Evolutionary conservation across 192 early-diverging fungal genomes (phyloP).

Genomic region (Pecoramyces ruminantium): DNA sequence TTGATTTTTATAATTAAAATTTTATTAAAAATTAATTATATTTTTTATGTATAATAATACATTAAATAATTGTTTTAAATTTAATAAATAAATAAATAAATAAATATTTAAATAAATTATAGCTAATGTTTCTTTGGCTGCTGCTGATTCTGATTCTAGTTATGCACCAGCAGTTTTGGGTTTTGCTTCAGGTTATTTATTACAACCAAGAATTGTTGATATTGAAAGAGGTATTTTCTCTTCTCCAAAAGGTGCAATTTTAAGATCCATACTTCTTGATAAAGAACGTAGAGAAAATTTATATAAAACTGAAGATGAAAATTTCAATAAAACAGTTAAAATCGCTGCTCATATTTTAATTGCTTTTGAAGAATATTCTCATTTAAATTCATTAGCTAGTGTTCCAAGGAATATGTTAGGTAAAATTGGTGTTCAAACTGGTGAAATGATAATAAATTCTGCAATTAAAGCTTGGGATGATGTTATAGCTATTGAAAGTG

Average conservation of each 20-base stretch:
- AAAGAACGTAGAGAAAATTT: neutral
- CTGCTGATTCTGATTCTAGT: neutral
- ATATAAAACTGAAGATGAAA: neutral
- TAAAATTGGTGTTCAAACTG: neutral
- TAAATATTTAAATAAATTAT: neutral
- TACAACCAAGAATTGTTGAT: neutral
- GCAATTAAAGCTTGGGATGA: neutral
- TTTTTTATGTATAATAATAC: no score
- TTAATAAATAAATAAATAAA: no score
- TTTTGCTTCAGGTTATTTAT: neutral
- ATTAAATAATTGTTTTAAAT: no score
- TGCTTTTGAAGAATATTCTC: neutral
- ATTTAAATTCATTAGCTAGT: neutral
- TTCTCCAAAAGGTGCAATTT: neutral
- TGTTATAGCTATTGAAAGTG: neutral
- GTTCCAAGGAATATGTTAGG: neutral
- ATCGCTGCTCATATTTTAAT: neutral
- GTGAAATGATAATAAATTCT: neutral
- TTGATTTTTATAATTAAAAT: no score
- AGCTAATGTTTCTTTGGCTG: neutral
- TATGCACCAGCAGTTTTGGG: neutral
- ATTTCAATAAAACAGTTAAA: neutral
- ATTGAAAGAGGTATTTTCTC: neutral
- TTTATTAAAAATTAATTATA: no score
- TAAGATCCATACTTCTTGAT: neutral